Base-by-base conservation (phyloP, 169 alveolate genomes). In the Cryptosporidium xiaoi region DNA sequence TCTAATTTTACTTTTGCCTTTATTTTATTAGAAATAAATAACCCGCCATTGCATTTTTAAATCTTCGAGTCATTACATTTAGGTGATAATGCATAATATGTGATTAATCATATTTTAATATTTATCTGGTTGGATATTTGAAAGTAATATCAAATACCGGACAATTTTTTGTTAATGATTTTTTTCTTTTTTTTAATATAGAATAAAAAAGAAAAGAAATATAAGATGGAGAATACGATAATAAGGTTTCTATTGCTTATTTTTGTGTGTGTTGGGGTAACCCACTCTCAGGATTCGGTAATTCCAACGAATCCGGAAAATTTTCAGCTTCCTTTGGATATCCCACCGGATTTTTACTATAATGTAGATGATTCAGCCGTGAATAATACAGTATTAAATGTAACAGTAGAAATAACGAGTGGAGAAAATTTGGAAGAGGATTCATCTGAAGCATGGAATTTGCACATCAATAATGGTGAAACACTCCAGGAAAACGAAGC, bases 361-460 rank as follows among this genome's bases (percentile, higher is more conserved):
- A 53, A 66, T 33, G 51, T 69, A 18, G 83, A 69, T 53, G 51
- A 53, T 53, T 34, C 44, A 33, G 0, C 56, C 7, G 7, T 18
- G 16, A 46, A 46, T 31, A 68, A 69, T 8, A 66, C 33, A 29
- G 55, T 44, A 10, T 12, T 20, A 50, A 66, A 66, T 27, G 67
- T 36, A 20, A 69, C 83, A n/a, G 18, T 69, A 29, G 83, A 69
- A 6, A 36, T 53, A 8, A 29, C 29, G 65, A 51, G 56, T 3
- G 56, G 51, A 2, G 13, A 18, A 53, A 13, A 69, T 18, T 16
- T n/a, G 20, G 34, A 36, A 27, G 29, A 51, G 24, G 83, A 69
- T 34, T 20, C 29, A 18, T 69, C 68, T 31, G 83, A 69, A 69
- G 51, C 83, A 8, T 69, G 83, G 83, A 53, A 69, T 16, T 69